Base-by-base conservation (phyloP, 495 filamentous ascomycete genomes). In the Aspergillus mulundensis region DNA sequence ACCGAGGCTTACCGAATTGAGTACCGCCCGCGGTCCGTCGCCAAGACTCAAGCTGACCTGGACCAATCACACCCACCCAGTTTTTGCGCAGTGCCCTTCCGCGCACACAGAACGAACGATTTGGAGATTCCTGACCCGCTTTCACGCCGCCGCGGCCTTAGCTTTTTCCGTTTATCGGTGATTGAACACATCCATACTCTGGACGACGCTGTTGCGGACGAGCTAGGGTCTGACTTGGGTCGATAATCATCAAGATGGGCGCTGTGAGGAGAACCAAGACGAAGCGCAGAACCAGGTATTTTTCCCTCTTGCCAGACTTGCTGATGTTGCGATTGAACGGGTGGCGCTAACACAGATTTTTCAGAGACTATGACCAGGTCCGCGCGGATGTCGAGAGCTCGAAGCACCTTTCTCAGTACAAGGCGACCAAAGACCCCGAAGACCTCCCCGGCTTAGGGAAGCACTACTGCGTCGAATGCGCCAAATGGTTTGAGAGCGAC, bases 401-500 rank as follows among this genome's bases (percentile, higher is more conserved):
- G 7, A 87, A 85, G 61, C 91, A 96, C 66, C 83, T 98, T 21
- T 72, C 79, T 38, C 81, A 88, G 47, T 87, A 85, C 78, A 89
- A 90, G 63, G 81, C 83, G 28, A 78, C 85, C 43, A 93, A 96
- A 62, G 86, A 88, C 23, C 73, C 81, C 18, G 93, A 96, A 66
- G 93, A 97, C 61, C 80, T 94, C 15, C 94, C 93, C 7, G 92
- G 84, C 0, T 75, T 96, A 24, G 93, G 93, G 5, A 74, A 79
- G 64, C 86, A 82, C 59, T 96, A 96, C 68, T 98, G 93, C 69
- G 77, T 87, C n/a, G 89, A 95, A 73, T 98, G 93, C 65, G 85
- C 91, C 38, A 97, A 95, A 75, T 97, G 88, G 86, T 97, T 93
- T 69, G 94, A 97, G 72, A 87, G 84, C 51, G 90, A 95, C 48